phyloP scores from a whole-genome alignment of 805 yeast genomes.

The Myxozyma mucilagina region DNA sequence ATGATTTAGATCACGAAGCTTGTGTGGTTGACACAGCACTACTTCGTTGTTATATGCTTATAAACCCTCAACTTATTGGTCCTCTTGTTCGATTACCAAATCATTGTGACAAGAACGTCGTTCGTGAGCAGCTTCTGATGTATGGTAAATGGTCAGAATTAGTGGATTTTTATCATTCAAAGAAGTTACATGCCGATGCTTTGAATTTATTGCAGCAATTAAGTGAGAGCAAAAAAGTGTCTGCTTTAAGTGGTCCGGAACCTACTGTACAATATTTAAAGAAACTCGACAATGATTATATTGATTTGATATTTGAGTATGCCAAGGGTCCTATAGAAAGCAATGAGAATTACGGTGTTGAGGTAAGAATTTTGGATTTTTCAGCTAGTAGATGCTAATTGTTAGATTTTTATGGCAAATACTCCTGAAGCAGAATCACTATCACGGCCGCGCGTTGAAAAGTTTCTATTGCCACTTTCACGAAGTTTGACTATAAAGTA shows the following conservation, averaged over 20 bases:
- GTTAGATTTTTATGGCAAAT: constrained; percentile 62
- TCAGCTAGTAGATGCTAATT: background rate
- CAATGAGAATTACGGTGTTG: constrained; percentile 44
- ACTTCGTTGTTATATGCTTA: constrained; percentile 70
- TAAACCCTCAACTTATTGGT: constrained; percentile 71
- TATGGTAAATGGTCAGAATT: constrained; percentile 62
- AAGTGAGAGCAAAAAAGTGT: constrained; percentile 33
- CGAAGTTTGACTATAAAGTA: constrained; percentile 47
- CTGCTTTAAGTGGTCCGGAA: constrained; percentile 43
- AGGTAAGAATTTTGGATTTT: constrained; percentile 18
- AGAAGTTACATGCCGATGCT: constrained; percentile 64
- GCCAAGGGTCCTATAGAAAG: constrained; percentile 52
- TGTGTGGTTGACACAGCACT: constrained; percentile 70
- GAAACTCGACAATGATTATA: constrained; percentile 50
- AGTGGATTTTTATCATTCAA: constrained; percentile 72
- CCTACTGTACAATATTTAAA: constrained; percentile 59
- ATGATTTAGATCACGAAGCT: constrained; percentile 42
- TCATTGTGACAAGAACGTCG: constrained; percentile 65
- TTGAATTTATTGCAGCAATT: constrained; percentile 55
- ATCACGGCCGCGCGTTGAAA: constrained; percentile 54
- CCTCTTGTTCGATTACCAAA: constrained; percentile 79
- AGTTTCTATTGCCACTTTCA: constrained; percentile 47
- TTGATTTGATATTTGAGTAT: constrained; percentile 59
- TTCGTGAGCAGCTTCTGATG: constrained; percentile 53
- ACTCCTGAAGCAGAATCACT: constrained; percentile 60